A percentile compares a stretch with the other conserved stretches of the same genome.
Evolutionary conservation across 1,284 basidiomycete species (phyloP).

Genomic region (Cutaneotrichosporon sp.): DNA sequence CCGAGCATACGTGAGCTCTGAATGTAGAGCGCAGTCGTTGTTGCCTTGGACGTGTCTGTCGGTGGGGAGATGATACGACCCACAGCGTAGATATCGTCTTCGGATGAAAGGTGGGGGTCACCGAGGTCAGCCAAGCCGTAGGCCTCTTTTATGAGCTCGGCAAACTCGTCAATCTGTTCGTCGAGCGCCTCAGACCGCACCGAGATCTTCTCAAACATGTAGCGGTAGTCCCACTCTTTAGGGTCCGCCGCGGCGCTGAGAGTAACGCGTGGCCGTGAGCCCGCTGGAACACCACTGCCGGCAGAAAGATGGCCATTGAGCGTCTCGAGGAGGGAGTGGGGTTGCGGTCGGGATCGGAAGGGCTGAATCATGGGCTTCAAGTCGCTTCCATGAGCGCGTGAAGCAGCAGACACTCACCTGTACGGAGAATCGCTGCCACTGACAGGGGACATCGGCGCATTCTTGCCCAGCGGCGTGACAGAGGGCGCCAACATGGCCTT

Average conservation of each 20-base stretch:
- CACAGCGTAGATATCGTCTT: conserved; percentile 71
- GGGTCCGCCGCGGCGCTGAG: conserved; percentile 30
- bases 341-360: conserved; percentile 36
- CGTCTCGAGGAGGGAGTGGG: conserved; percentile 42
- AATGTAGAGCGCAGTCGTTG: conserved; percentile 65
- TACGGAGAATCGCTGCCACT: conserved; percentile 29
- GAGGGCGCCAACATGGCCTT: conserved; percentile 12
- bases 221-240: conserved; percentile 56
- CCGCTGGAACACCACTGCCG: conserved; percentile 10
- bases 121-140: conserved; percentile 68
- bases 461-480: conserved; percentile 25
- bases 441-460: conserved; percentile 31
- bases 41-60: conserved; percentile 60
- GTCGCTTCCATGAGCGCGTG: conserved; percentile 9
- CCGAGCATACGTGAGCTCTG: conserved; percentile 77
- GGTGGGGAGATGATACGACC: conserved; percentile 74
- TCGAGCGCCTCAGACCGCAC: conserved; percentile 77
- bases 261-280: conserved; percentile 27
- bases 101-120: conserved; percentile 68
- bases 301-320: conserved; percentile 43
- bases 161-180: conserved; percentile 76
- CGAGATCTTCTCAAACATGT: conserved; percentile 86
- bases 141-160: conserved; percentile 62
- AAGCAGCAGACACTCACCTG: background rate
- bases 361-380: conserved; percentile 25